A percentile compares a stretch with the other conserved stretches of the same genome.
Evolutionary conservation across 148 eudicot species (phyloP).

Genomic region (Persicaria tinctoria): DNA sequence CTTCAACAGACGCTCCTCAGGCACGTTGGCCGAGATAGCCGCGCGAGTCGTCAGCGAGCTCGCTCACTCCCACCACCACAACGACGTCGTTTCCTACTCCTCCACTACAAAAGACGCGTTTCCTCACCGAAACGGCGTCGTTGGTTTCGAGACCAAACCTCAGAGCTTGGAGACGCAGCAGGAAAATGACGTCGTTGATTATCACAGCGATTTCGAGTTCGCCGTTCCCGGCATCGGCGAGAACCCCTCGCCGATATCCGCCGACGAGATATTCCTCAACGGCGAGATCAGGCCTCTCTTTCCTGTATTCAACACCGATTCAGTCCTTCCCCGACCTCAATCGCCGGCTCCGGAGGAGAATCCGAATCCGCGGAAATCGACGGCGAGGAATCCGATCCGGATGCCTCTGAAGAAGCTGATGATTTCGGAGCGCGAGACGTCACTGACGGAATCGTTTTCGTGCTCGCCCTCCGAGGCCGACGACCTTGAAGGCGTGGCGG

Average conservation of each 20-base stretch:
- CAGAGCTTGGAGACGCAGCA: not conserved
- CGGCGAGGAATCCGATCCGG: constrained; percentile 11
- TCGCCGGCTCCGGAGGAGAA: not conserved
- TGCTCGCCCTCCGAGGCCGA: constrained; percentile 53
- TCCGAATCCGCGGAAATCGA: not conserved
- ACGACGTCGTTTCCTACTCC: constrained; percentile 19
- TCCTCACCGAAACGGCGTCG: not conserved
- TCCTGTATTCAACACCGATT: constrained; percentile 41
- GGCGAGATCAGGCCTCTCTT: constrained; percentile 45
- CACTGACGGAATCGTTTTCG: constrained; percentile 20
- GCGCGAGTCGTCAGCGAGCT: constrained; percentile 34
- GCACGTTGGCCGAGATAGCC: constrained; percentile 33
- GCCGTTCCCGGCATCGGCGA: constrained; percentile 15
- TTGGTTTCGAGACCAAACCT: constrained; percentile 11
- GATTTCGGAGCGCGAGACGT: constrained; percentile 35
- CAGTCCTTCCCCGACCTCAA: constrained; percentile 10
- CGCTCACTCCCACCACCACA: constrained; percentile 15
- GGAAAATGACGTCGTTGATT: constrained; percentile 19
- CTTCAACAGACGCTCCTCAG: constrained; percentile 29
- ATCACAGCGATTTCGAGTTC: constrained; percentile 37
- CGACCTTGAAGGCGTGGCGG: constrained; percentile 63
- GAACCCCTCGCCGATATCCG: constrained; percentile 19
- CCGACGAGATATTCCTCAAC: constrained; percentile 37
- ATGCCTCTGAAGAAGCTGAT: constrained; percentile 45
- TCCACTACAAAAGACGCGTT: not conserved